Evolutionary conservation across 495 filamentous ascomycete genomes (phyloP).

Genomic region (Tuber melanosporum): DNA sequence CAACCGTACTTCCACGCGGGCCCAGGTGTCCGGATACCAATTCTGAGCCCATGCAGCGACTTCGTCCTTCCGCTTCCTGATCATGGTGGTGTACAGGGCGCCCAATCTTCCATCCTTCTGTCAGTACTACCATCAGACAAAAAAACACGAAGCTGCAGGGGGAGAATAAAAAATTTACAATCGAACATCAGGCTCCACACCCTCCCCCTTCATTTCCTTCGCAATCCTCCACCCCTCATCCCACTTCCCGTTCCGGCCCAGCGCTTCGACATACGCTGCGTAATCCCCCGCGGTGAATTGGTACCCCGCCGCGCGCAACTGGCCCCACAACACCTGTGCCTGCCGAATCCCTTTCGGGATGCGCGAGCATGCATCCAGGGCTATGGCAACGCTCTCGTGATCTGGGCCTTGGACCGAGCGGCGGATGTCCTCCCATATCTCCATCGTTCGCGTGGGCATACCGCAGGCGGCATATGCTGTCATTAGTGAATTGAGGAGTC

Average conservation of each 20-base stretch:
- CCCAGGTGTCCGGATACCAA: constrained; percentile 63
- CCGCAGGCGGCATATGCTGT: constrained; percentile 68
- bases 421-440: constrained; percentile 69
- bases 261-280: constrained; percentile 62
- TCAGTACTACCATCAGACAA: constrained; percentile 34
- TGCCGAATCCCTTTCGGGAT: constrained; percentile 54
- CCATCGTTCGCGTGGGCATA: constrained; percentile 56
- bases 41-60: constrained; percentile 65
- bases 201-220: constrained; percentile 58
- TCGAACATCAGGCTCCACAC: constrained; percentile 56
- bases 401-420: constrained; percentile 73
- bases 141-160: constrained; percentile 18
- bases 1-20: constrained; percentile 49
- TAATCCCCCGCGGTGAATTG: constrained; percentile 65
- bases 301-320: constrained; percentile 67
- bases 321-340: constrained; percentile 67
- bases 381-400: constrained; percentile 66
- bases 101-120: constrained; percentile 54
- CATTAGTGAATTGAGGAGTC: constrained; percentile 75
- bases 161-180: constrained; percentile 55
- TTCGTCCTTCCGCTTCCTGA: constrained; percentile 54
- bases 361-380: constrained; percentile 67
- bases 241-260: constrained; percentile 63
- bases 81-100: constrained; percentile 64
- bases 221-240: constrained; percentile 60